Base-by-base conservation (phyloP, 2,329 filamentous ascomycete species). In the Apiospora malaysiana region DNA sequence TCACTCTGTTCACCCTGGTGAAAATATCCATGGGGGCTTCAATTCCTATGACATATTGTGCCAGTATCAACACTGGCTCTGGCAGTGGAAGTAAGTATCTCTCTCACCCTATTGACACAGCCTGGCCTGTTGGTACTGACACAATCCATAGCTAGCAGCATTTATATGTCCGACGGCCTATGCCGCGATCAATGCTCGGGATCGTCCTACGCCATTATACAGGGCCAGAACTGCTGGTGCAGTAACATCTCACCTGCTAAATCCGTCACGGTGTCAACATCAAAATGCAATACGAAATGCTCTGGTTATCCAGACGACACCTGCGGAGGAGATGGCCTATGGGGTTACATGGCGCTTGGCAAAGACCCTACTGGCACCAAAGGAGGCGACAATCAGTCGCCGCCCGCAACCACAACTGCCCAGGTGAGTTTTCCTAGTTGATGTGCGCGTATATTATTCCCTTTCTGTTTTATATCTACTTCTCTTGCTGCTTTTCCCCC, bases 151-250 rank as follows among this genome's bases (percentile, higher is more conserved):
- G 89, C 89, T 73, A 77, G 79, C 43, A 87, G 85, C 72, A 86
- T 85, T 74, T 91, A 81, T 72, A 91, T 94, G 79, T 92, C 92
- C 25, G 90, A 93, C 75, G 92, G 92, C 42, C 85, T 90, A 16
- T 95, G 93, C 78, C 82, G 84, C 68, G 82, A 88, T 67, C 85
- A 85, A 67, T 95, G 93, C 81, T 18, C 42, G 25, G 75, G 84
- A 21, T 92, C 85, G 74, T 92, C 92, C 49, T 93, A 91, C 73
- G 92, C 91, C 74, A 84, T 95, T 66, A 83, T 94, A 1, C 87
- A 93, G 75, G 85, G 81, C 21, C 83, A 88, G 43, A 80, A 85
- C 68, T 95, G 93, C 78, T 95, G 92, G 92, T 95, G 93, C 79
- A 91, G 91, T 47, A 87, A 94, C 78, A 90, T 90, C 76, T 85